Evolutionary conservation across 2,329 filamentous ascomycete species (phyloP).

Genomic region (Alternaria brassicicola): DNA sequence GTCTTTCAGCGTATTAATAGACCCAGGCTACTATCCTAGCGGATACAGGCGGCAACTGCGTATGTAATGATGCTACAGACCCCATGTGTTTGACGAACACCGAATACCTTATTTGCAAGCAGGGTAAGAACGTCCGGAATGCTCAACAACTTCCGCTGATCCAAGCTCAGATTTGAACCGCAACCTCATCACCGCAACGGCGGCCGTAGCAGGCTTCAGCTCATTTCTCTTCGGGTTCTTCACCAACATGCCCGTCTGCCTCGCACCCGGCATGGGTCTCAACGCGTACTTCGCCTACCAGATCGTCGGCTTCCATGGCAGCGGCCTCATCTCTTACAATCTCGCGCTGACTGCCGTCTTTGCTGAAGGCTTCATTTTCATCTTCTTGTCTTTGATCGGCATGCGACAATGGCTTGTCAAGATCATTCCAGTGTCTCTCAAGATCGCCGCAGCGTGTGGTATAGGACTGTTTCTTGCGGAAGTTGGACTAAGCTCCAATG

Average conservation of each 20-base stretch:
- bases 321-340: slow-evolving; percentile 72
- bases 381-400: slow-evolving; percentile 77
- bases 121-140: slow-evolving; percentile 28
- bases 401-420: slow-evolving; percentile 88
- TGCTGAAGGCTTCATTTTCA: slow-evolving; percentile 84
- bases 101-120: slow-evolving; percentile 66
- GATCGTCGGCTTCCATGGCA: slow-evolving; percentile 78
- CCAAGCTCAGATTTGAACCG: slow-evolving; percentile 63
- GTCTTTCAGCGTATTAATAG: slow-evolving; percentile 13
- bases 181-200: slow-evolving; percentile 82
- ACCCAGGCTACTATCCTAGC: slow-evolving; percentile 46
- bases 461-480: slow-evolving; percentile 82
- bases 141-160: background rate
- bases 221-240: slow-evolving; percentile 82
- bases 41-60: slow-evolving; percentile 75
- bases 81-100: slow-evolving; percentile 62
- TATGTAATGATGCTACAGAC: slow-evolving; percentile 60
- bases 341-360: slow-evolving; percentile 86
- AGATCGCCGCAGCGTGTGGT: slow-evolving; percentile 82
- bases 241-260: slow-evolving; percentile 68
- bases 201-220: slow-evolving; percentile 77
- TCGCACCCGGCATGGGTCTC: slow-evolving; percentile 56
- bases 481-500: slow-evolving; percentile 76
- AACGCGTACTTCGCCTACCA: slow-evolving; percentile 89
- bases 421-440: slow-evolving; percentile 80